Evolutionary conservation across 345 rosid species (phyloP).

Genomic region (Camelina sativa): DNA sequence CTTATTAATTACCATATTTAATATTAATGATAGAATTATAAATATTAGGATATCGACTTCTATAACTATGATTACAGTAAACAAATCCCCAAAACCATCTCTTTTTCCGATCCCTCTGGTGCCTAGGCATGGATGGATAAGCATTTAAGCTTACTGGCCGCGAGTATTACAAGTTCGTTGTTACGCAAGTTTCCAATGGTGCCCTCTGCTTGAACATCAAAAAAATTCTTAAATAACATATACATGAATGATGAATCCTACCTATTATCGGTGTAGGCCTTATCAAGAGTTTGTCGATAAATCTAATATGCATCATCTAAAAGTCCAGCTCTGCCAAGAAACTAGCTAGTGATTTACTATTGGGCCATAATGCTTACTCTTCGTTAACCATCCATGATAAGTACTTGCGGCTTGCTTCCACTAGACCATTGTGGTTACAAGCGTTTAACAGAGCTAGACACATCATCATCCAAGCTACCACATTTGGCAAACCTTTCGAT

Average conservation of each 20-base stretch:
- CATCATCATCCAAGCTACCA: slow-evolving; percentile 77
- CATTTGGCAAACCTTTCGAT: slow-evolving; percentile 94
- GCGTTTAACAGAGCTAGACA: slow-evolving; percentile 59
- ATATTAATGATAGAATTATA: too few species aligned
- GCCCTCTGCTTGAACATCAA: too few species aligned
- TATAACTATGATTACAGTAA: too few species aligned
- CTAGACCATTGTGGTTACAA: slow-evolving; percentile 83
- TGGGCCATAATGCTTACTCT: slow-evolving; percentile 81
- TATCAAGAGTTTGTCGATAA: slow-evolving; percentile 62
- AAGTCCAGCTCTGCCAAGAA: slow-evolving; percentile 80
- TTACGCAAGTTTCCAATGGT: too few species aligned
- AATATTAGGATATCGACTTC: too few species aligned
- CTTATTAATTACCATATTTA: too few species aligned
- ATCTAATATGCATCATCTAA: slow-evolving; percentile 61
- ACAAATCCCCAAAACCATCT: too few species aligned
- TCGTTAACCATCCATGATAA: slow-evolving; percentile 60
- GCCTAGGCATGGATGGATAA: too few species aligned
- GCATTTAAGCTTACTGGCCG: too few species aligned
- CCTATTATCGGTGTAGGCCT: slow-evolving; percentile 70
- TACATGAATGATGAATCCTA: slow-evolving; percentile 52
- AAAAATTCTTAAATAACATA: too few species aligned
- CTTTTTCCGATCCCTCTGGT: too few species aligned
- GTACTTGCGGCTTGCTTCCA: slow-evolving; percentile 62
- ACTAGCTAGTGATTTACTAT: slow-evolving; percentile 59
- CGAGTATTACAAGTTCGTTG: too few species aligned